A percentile compares a stretch with the other conserved stretches of the same genome.
Evolutionary conservation across 2,329 filamentous ascomycete genomes (phyloP).

Genomic region (Penicillium freii): DNA sequence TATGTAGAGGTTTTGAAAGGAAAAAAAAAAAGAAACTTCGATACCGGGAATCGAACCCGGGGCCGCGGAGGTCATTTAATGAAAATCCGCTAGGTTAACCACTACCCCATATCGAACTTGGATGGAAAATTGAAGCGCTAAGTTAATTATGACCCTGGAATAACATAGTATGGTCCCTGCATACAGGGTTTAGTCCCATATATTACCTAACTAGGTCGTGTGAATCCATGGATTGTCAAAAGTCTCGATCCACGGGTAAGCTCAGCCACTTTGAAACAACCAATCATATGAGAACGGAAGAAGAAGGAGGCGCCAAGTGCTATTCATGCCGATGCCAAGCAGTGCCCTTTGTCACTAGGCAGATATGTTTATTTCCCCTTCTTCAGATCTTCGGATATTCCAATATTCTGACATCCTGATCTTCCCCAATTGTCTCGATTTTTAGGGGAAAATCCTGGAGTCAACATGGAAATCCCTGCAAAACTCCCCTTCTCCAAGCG

Average conservation of each 20-base stretch:
- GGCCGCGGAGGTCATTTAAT: neutral
- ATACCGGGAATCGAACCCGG: constrained; percentile 8
- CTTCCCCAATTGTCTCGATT: neutral
- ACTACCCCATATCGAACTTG: constrained; percentile 7
- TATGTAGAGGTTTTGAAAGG: neutral
- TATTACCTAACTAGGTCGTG: no score
- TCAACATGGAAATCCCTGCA: constrained; percentile 26
- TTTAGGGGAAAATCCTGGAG: neutral
- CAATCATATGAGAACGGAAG: neutral
- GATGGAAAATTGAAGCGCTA: fast-evolving
- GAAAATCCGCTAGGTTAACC: constrained; percentile 7
- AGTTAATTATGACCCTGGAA: neutral
- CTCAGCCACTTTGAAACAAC: neutral
- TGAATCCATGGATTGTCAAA: no score
- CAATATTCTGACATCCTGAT: neutral
- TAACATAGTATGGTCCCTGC: no score
- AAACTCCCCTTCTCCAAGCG: constrained; percentile 57
- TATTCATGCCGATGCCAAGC: neutral
- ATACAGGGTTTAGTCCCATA: no score
- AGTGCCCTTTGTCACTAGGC: neutral
- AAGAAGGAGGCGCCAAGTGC: neutral
- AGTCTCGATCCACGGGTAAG: no score
- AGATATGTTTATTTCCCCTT: constrained; percentile 1
- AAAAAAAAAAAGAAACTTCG: neutral
- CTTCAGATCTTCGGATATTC: neutral